Evolutionary conservation across 129 eudicot genomes (phyloP), one percentile per base, ranked within the genome.

Genomic region (Chrysanthemum seticuspe): DNA sequence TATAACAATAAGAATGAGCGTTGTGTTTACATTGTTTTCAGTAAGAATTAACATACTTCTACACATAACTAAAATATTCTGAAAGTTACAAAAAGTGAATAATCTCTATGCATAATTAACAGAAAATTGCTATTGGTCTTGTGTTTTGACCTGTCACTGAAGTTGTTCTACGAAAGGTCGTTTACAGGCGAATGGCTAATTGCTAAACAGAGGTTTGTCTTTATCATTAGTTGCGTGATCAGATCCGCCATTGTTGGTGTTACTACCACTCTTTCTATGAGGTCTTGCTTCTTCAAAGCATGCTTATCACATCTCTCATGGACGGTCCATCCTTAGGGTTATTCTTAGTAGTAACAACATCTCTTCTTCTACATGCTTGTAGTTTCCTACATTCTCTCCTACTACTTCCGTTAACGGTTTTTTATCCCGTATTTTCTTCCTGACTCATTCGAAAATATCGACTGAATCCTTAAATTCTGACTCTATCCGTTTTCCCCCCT

Each of bases 251-350:
- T 54, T 71, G 79, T 34, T 78, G 68, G 76, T 83, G 76, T 53
- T 76, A 65, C 82, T 87, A 55, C 85, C 74, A 52, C 96, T 84
- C 83, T 93, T 93, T 70, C 98, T 65, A 23, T 96, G 65, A 19
- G 98, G 98, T 72, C 89, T 87, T 1, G 98, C 98, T 72, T 89
- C 98, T 79, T 80, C 95, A 9, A 9, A 93, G 96, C 96, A 93
- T 93, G 19, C 96, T 89, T 47, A 93, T 45, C 29, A 89, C 92
- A 19, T 93, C 96, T 67, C 98, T 77, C 96, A 89, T 93, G 23
- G 96, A 87, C 54, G 96, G 98, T 27, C 98, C 79, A 29, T 93
- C 98, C 78, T 84, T 45, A 93, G 70, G 18, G 96, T 96, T 70
- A 87, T 74, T 59, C 96, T 67, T 3, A 89, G 87, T 16, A 89